Base-by-base conservation (phyloP, 225 moss, liverwort and hornwort genomes). In the Sphagnum contortum region DNA sequence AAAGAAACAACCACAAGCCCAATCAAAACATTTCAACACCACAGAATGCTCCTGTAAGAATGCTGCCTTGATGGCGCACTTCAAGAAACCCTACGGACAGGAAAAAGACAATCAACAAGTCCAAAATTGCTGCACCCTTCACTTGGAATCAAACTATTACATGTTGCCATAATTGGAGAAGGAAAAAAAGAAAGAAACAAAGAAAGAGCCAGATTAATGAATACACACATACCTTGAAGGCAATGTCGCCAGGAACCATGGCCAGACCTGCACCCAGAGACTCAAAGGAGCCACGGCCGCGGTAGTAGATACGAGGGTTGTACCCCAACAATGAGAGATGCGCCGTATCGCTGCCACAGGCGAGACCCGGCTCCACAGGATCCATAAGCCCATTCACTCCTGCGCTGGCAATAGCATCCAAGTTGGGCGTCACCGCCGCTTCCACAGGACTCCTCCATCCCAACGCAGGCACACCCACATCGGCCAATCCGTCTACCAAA, bases 231-330 rank as follows among this genome's bases (percentile, higher is more conserved):
- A 93, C 98, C 93, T 93, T 98, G 72, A 98, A 91, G n/a, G 98
- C 98, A 79, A 98, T 98, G 57, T 98, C 98, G 46, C 98, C 98
- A 5, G 98, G 91, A 64, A 89, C 87, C 98, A 98, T 98, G 7
- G 93, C 91, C 61, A 98, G 70, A 12, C 98, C 93, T 1, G 98
- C 93, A 3, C 93, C 98, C 3, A 98, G 77, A 11, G 98, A 98
- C 72, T 98, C 98, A 63, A 98, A 98, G 14, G 98, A 90, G 45
- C 98, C 98, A 47, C 98, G 93, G 3, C 98, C 98, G 4, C 89
- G 83, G 60, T 98, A 98, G 63, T 98, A 91, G 48, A 79, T 68
- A 8, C 93, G 83, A 9, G 92, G 89, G 62, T 83, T 81, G 55
- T 93, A 98, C 3, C 93, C 98, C 66, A 98, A 10, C 77, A 98